Percentiles rank a stretch among this genome's conserved stretches.
phyloP scores from a whole-genome alignment of 768 basidiomycete species.

The Gelatoporia subvermispora region DNA sequence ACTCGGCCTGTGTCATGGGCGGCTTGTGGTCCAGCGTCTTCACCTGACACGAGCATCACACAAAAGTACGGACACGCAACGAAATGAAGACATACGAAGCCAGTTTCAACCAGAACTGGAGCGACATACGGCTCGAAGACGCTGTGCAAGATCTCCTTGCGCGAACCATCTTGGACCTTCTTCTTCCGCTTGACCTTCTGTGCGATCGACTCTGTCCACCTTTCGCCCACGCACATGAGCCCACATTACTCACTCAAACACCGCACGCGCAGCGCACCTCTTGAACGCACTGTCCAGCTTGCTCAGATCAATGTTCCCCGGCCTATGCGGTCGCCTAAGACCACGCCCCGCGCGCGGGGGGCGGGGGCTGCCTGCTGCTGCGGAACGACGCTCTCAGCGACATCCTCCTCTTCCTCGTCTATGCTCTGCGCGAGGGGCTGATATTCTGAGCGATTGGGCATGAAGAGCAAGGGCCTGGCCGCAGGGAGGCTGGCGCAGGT shows the following conservation, averaged over 20 bases:
- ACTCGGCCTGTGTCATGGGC: conserved; percentile 71
- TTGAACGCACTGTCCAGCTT: conserved; percentile 84
- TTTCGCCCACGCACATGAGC: conserved; percentile 20
- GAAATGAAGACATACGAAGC: neutral
- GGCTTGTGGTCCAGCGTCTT: conserved; percentile 81
- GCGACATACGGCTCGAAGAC: conserved; percentile 66
- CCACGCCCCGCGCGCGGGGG: conserved; percentile 12
- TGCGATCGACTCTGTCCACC: conserved; percentile 85
- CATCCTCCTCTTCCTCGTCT: conserved; percentile 38
- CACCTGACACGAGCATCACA: conserved; percentile 31
- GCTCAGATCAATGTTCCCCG: conserved; percentile 71
- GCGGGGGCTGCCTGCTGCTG: conserved; percentile 23
- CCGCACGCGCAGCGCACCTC: conserved; percentile 40
- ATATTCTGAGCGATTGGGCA: conserved; percentile 44
- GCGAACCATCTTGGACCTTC: conserved; percentile 58
- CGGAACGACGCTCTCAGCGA: conserved; percentile 24
- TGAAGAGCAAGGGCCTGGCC: conserved; percentile 10
- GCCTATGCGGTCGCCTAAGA: conserved; percentile 29
- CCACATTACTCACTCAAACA: neutral
- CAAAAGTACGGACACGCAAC: no score
- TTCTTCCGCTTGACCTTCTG: conserved; percentile 81
- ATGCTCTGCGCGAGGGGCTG: conserved; percentile 39
- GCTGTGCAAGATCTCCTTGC: conserved; percentile 73
- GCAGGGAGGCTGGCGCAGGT: no score
- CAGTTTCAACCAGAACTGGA: conserved; percentile 17